Evolutionary conservation across 2,329 filamentous ascomycete species (phyloP).

Genomic region (Ceratocystis eucalypticola): DNA sequence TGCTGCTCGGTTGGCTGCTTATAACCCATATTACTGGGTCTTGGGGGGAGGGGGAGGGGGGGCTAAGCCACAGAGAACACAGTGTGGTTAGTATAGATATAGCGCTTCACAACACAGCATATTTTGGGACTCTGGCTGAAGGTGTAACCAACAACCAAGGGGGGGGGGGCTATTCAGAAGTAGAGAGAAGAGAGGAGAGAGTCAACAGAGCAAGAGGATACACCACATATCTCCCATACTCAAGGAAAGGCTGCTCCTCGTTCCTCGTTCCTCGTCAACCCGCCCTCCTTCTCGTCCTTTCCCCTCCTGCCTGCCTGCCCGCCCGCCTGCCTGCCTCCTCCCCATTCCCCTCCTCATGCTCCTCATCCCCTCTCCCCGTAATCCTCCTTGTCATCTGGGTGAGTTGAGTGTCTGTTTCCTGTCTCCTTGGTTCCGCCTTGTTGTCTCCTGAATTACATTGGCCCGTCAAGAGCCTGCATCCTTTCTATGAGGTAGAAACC

Average conservation of each 20-base stretch:
- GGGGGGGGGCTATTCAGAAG: too few relatives aligned
- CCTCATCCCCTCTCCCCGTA: neutral
- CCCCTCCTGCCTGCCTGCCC: too few relatives aligned
- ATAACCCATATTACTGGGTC: neutral
- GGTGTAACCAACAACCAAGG: neutral
- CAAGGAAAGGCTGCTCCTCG: too few relatives aligned
- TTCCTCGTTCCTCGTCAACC: too few relatives aligned
- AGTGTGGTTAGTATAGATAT: too few relatives aligned
- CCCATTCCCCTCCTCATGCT: neutral
- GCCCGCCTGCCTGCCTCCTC: neutral
- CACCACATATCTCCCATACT: too few relatives aligned
- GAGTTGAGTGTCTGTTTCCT: neutral
- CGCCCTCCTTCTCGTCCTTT: too few relatives aligned
- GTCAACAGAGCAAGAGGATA: neutral
- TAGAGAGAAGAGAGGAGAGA: neutral
- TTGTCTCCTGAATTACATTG: neutral
- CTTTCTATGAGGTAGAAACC: conserved; percentile 3
- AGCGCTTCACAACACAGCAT: neutral
- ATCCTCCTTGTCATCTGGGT: neutral
- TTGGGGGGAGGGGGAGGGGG: too few relatives aligned
- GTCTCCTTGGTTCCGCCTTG: neutral
- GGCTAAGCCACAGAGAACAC: neutral
- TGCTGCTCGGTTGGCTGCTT: neutral
- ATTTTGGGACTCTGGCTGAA: neutral
- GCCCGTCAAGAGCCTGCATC: neutral